Conservation (phyloP, 768 basidiomycete genomes). For the Lactifluus echinatus region DNA sequence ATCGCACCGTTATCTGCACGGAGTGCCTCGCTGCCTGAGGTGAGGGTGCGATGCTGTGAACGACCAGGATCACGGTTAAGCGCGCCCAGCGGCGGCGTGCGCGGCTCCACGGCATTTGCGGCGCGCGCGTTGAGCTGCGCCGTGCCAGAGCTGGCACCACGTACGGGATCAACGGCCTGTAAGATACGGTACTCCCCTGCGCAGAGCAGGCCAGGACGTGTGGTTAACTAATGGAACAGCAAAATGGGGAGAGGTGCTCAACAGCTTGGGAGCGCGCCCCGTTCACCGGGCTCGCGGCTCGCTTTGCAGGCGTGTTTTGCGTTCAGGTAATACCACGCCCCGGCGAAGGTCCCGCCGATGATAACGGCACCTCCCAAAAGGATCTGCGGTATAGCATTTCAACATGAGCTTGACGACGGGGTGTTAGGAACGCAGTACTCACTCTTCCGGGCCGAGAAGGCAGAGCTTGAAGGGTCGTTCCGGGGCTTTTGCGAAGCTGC, state of each 20-base stretch:
- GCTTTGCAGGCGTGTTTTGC: constrained; percentile 12
- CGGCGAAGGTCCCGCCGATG: constrained; percentile 6
- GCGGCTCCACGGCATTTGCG: background rate
- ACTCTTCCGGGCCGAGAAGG: constrained; percentile 3
- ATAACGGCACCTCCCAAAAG: constrained; percentile 9
- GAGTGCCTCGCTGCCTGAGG: background rate
- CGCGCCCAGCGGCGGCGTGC: background rate
- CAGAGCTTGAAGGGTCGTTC: background rate
- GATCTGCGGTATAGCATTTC: background rate
- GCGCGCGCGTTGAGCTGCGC: background rate
- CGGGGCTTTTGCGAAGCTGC: background rate
- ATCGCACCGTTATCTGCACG: constrained; percentile 1
- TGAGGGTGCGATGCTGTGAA: background rate
- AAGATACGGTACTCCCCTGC: constrained; percentile 10
- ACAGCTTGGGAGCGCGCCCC: constrained; percentile 14
- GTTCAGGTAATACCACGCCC: constrained; percentile 10
- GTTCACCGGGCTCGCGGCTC: constrained; percentile 12
- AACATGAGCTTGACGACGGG: background rate
- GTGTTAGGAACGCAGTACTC: background rate
- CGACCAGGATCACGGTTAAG: constrained; percentile 4
- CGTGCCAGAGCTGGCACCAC: background rate
- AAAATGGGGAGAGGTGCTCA: background rate
- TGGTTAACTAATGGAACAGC: background rate
- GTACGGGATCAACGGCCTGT: constrained; percentile 3
- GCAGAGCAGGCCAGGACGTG: background rate